phyloP scores from a whole-genome alignment of 768 basidiomycete species.

The Leucosporidium scottii region DNA sequence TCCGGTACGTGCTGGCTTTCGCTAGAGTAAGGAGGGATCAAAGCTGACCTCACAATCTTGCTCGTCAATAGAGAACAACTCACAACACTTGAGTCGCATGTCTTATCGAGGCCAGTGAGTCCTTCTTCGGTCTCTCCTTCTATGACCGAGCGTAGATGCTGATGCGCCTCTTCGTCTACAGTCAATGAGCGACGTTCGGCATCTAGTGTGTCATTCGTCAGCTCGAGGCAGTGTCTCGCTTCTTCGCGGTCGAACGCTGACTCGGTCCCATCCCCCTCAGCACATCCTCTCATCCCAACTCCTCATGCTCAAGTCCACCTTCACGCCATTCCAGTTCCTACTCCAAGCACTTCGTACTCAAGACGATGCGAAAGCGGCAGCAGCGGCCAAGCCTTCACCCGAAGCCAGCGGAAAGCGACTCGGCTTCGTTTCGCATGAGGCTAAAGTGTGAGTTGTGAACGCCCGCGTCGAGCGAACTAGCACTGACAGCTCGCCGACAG shows the following conservation, averaged over 20 bases:
- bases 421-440: conserved; percentile 15
- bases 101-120: conserved; percentile 51
- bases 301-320: conserved; percentile 63
- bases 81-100: conserved; percentile 40
- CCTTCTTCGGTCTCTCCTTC: too few relatives aligned
- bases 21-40: too few relatives aligned
- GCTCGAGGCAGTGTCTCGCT: too few relatives aligned
- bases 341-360: conserved; percentile 63
- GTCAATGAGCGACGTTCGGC: conserved; percentile 55
- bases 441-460: conserved; percentile 5
- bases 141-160: not conserved
- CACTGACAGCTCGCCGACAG: not conserved
- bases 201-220: not conserved
- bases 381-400: conserved; percentile 50
- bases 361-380: conserved; percentile 57
- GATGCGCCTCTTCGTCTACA: not conserved
- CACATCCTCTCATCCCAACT: conserved; percentile 71
- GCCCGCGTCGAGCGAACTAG: too few relatives aligned
- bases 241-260: not conserved
- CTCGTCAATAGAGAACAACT: not conserved
- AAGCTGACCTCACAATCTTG: not conserved
- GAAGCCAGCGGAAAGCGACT: not conserved
- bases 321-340: conserved; percentile 63
- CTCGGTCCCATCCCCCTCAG: not conserved
- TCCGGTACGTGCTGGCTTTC: not conserved